These are phyloP conservation scores for Laetiporus sulphureus DNA, from an alignment of 1,284 basidiomycete species.

Conservation along the genomic window DNA sequence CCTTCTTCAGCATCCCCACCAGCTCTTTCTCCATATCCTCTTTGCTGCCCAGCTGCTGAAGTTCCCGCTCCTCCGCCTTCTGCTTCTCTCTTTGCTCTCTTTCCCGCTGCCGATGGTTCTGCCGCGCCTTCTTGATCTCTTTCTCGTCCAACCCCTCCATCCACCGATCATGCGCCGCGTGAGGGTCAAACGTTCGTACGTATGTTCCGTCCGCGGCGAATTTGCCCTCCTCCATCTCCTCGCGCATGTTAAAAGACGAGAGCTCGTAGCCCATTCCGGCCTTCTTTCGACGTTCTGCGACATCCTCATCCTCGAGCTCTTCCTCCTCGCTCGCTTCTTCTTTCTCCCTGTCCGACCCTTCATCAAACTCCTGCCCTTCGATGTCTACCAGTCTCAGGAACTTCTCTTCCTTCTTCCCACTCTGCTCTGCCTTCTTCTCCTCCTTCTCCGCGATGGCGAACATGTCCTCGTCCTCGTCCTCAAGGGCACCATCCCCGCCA, in stretches of 20 bases:
- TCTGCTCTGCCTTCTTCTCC: constrained; percentile 38
- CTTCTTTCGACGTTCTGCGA: constrained; percentile 64
- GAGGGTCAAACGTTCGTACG: constrained; percentile 82
- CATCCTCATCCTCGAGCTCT: constrained; percentile 72
- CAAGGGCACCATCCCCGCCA: constrained; percentile 34
- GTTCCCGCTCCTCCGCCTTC: constrained; percentile 65
- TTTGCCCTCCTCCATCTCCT: constrained; percentile 96
- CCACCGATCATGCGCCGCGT: constrained; percentile 93
- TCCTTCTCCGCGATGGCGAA: constrained; percentile 66
- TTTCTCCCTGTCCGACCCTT: constrained; percentile 39
- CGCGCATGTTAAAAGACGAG: constrained; percentile 98
- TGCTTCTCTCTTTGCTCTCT: constrained; percentile 64
- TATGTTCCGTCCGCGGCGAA: constrained; percentile 94
- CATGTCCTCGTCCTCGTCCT: constrained; percentile 83
- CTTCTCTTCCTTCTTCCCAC: constrained; percentile 53
- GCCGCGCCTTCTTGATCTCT: constrained; percentile 80
- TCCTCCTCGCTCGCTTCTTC: constrained; percentile 33
- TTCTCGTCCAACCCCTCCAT: constrained; percentile 85
- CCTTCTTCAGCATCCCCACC: constrained; percentile 72
- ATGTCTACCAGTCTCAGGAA: constrained; percentile 89
- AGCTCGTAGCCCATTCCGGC: constrained; percentile 90
- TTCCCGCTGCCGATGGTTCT: constrained; percentile 62
- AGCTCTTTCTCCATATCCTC: constrained; percentile 63
- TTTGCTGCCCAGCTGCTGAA: constrained; percentile 61
- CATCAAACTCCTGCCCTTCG: constrained; percentile 88